Conservation (phyloP, 352 stramenopile genomes). For the Phytophthora hibernalis region DNA sequence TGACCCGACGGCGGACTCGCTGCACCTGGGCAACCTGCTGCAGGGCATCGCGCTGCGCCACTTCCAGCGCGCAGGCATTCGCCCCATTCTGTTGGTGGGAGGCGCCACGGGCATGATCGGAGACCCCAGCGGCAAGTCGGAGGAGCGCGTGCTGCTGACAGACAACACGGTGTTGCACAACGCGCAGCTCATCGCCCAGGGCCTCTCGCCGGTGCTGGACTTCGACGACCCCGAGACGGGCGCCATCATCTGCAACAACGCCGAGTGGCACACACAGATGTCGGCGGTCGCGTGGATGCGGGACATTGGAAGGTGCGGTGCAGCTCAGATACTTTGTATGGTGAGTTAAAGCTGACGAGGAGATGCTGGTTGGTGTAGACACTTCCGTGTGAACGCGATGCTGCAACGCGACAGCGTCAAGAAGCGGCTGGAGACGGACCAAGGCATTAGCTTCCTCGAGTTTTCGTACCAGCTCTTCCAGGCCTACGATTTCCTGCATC, state of each 20-base stretch:
- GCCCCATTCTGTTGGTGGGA: slow-evolving; percentile 91
- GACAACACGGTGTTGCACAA: slow-evolving; percentile 94
- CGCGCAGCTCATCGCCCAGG: slow-evolving; percentile 89
- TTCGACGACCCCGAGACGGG: slow-evolving; percentile 92
- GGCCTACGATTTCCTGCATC: slow-evolving; percentile 99
- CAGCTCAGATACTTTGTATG: no score
- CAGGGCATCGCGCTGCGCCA: slow-evolving; percentile 87
- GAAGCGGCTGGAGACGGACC: slow-evolving; percentile 94
- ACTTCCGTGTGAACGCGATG: slow-evolving; percentile 99
- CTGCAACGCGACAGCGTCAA: slow-evolving; percentile 98
- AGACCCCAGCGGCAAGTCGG: slow-evolving; percentile 98
- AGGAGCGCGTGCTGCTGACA: slow-evolving; percentile 95
- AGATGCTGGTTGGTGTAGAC: slow-evolving; percentile 32
- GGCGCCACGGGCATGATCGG: slow-evolving; percentile 95
- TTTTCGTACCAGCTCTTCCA: slow-evolving; percentile 99
- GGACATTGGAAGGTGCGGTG: slow-evolving; percentile 90
- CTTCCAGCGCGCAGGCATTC: slow-evolving; percentile 87
- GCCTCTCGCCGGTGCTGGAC: slow-evolving; percentile 95
- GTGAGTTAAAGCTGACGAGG: neutral
- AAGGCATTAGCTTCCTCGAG: slow-evolving; percentile 98
- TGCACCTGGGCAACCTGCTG: slow-evolving; percentile 92
- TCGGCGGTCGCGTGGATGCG: slow-evolving; percentile 97
- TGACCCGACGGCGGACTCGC: slow-evolving; percentile 92
- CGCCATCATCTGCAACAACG: slow-evolving; percentile 98
- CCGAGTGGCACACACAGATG: slow-evolving; percentile 96